Conservation (phyloP, 2,329 filamentous ascomycete species). For the Pestalotiopsis fici region DNA sequence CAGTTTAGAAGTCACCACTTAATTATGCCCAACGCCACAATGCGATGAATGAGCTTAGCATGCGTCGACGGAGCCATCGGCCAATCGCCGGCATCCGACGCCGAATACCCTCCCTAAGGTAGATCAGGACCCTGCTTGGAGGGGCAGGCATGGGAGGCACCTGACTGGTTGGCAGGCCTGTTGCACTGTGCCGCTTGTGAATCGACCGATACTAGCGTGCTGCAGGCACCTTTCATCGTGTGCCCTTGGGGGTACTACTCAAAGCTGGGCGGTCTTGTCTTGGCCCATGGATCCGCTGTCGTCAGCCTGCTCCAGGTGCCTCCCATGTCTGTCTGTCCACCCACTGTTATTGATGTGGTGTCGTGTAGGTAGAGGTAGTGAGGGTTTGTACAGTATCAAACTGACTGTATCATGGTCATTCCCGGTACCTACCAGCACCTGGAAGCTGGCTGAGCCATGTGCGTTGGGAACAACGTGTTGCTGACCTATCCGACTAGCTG, state of each 20-base stretch:
- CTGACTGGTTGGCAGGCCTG: conserved; percentile 4
- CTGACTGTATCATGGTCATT: background rate
- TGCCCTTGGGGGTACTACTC: background rate
- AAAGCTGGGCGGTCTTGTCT: background rate
- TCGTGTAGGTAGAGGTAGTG: background rate
- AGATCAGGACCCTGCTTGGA: conserved; percentile 10
- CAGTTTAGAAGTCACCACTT: background rate
- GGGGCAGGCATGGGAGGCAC: conserved; percentile 1
- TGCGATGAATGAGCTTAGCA: background rate
- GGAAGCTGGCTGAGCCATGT: background rate
- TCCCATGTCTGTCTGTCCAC: background rate
- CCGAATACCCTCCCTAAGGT: background rate
- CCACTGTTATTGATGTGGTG: background rate
- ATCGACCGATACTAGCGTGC: background rate
- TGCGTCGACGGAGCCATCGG: background rate
- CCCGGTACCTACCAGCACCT: background rate
- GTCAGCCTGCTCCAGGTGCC: background rate
- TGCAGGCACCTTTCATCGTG: conserved; percentile 6
- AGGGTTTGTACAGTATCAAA: too few relatives aligned
- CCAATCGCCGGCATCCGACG: conserved; percentile 1
- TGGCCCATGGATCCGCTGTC: background rate
- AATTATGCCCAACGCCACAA: background rate
- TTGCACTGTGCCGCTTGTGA: conserved; percentile 7
- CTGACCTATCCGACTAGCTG: background rate
- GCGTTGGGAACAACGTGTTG: background rate